These are phyloP conservation scores for Rhodosporidiobolus odoratus DNA, from an alignment of 768 basidiomycete species.

Conservation along the genomic window DNA sequence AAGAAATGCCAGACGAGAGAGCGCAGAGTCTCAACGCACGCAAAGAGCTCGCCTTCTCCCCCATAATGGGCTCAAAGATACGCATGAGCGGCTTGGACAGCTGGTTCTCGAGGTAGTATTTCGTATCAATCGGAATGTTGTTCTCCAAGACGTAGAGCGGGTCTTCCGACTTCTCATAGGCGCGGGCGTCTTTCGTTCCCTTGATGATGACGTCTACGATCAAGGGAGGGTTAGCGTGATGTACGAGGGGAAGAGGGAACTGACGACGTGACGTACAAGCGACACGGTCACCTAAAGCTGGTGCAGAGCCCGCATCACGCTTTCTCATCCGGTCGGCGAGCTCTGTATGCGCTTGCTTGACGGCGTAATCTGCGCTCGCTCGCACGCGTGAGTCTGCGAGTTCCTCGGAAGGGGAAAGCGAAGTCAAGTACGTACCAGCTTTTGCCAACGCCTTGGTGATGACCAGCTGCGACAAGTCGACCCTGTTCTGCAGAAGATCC, in stretches of 20 bases:
- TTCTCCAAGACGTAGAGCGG: conserved; percentile 96
- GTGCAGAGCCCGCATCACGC: conserved; percentile 95
- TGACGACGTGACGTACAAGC: conserved; percentile 68
- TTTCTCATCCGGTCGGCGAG: conserved; percentile 91
- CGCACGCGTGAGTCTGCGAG: neutral
- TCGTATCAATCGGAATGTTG: conserved; percentile 94
- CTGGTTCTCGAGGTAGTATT: conserved; percentile 97
- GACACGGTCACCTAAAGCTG: conserved; percentile 94
- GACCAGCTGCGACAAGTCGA: conserved; percentile 98
- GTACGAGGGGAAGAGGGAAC: no score
- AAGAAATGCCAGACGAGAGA: neutral
- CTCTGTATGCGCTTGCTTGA: conserved; percentile 94
- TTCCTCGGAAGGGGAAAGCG: neutral
- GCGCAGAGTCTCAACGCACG: conserved; percentile 31
- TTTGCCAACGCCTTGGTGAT: conserved; percentile 97
- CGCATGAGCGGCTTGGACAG: conserved; percentile 92
- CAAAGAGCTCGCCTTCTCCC: conserved; percentile 78
- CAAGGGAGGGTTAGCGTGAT: neutral
- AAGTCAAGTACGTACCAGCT: conserved; percentile 53
- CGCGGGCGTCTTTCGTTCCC: conserved; percentile 88
- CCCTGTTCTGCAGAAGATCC: conserved; percentile 88
- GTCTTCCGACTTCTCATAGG: conserved; percentile 98
- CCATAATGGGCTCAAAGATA: conserved; percentile 96
- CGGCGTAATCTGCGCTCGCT: conserved; percentile 66
- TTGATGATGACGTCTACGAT: conserved; percentile 72